Conservation (phyloP, 2,329 filamentous ascomycete species). For the Aspergillus niger region DNA sequence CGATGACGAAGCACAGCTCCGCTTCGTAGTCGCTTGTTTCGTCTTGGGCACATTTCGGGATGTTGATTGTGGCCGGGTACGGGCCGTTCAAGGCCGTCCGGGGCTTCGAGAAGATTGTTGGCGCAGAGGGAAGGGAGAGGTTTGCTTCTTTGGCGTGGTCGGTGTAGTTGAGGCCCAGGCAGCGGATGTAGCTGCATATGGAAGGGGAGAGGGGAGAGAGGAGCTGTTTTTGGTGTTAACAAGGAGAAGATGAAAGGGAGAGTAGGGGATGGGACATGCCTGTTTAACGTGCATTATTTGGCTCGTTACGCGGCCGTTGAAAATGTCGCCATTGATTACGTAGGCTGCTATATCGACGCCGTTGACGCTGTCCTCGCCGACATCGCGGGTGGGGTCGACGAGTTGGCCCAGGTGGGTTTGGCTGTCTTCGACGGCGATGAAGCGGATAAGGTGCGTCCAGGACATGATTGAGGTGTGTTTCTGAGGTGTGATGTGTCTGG, state of each 20-base stretch:
- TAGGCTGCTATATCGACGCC: background rate
- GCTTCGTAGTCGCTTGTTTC: conserved; percentile 36
- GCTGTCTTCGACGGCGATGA: conserved; percentile 2
- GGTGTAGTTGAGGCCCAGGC: conserved; percentile 51
- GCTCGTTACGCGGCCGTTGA: background rate
- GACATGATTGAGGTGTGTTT: background rate
- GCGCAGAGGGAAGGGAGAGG: conserved; percentile 37
- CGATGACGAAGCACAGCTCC: conserved; percentile 43
- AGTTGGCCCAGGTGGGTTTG: background rate
- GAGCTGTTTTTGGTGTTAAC: background rate
- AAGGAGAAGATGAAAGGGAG: too few species aligned
- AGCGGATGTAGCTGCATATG: conserved; percentile 43
- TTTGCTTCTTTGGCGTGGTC: conserved; percentile 45
- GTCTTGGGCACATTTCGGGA: conserved; percentile 35
- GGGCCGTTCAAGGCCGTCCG: conserved; percentile 30
- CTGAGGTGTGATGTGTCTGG: background rate
- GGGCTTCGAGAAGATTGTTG: conserved; percentile 44
- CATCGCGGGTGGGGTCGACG: conserved; percentile 1
- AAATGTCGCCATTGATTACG: background rate
- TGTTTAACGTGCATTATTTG: background rate
- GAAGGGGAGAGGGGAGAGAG: background rate
- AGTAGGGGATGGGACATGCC: too few species aligned
- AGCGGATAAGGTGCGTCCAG: background rate
- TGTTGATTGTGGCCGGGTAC: conserved; percentile 28
- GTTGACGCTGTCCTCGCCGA: background rate